Conservation (phyloP, 208 protist genomes). For the Sergeia podlipaevii region DNA sequence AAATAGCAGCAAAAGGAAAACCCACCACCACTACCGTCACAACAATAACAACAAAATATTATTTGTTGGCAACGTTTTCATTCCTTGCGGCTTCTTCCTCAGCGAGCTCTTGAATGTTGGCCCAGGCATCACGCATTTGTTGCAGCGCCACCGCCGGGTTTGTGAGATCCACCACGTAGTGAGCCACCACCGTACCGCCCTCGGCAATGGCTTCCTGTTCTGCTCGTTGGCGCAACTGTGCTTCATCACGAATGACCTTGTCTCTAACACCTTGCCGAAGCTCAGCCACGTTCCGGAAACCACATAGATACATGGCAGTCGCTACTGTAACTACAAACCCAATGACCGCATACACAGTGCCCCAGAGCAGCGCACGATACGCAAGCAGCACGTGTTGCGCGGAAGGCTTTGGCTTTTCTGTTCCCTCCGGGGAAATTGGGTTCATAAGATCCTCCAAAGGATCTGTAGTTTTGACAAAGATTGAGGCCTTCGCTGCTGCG, state of each 20-base stretch:
- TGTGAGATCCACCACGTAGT: conserved; percentile 70
- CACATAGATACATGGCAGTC: conserved; percentile 53
- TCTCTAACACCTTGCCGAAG: conserved; percentile 37
- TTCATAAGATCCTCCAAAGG: conserved; percentile 40
- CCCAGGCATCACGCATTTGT: conserved; percentile 61
- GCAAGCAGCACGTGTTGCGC: conserved; percentile 60
- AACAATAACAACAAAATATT: not conserved
- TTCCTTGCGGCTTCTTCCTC: conserved; percentile 11
- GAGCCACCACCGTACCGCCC: conserved; percentile 22
- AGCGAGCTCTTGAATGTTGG: conserved; percentile 31
- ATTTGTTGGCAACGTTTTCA: no score
- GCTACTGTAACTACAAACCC: conserved; percentile 32
- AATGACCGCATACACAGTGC: conserved; percentile 56
- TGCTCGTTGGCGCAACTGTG: conserved; percentile 13
- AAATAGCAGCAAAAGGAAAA: not conserved
- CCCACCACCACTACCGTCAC: not conserved
- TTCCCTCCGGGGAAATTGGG: conserved; percentile 9
- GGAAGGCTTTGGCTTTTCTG: not conserved
- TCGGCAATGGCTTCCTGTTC: not conserved
- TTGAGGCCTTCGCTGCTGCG: not conserved
- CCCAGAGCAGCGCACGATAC: conserved; percentile 66
- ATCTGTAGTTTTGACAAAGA: conserved; percentile 30
- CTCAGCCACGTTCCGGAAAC: conserved; percentile 31
- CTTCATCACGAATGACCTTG: conserved; percentile 35
- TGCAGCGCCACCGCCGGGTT: conserved; percentile 33